Conservation (phyloP, 2,329 filamentous ascomycete species). For the Colletotrichum navitas region DNA sequence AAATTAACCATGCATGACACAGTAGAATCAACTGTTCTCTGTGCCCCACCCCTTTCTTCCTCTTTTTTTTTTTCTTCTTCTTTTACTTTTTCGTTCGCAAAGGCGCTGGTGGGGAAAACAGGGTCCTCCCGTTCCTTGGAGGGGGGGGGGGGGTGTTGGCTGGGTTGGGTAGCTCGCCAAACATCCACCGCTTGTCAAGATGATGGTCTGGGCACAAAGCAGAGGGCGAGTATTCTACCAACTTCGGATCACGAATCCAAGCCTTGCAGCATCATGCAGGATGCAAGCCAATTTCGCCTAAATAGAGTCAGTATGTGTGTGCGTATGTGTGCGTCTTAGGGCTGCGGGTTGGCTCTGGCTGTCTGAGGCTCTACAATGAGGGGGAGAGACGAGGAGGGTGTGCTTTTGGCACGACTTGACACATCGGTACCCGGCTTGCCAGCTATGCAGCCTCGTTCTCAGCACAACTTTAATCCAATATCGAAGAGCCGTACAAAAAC, state of each 20-base stretch:
- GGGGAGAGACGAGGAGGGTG: slow-evolving; percentile 6
- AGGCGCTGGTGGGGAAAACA: slow-evolving; percentile 22
- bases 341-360: slow-evolving; percentile 10
- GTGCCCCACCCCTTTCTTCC: not conserved
- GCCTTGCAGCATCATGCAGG: slow-evolving; percentile 24
- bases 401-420: not conserved
- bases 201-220: not conserved
- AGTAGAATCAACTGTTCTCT: slow-evolving; percentile 1
- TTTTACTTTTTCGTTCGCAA: slow-evolving; percentile 9
- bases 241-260: slow-evolving; percentile 7
- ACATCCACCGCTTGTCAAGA: slow-evolving; percentile 4
- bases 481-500: not conserved
- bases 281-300: not conserved
- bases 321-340: slow-evolving; percentile 12
- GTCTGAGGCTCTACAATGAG: slow-evolving; percentile 12
- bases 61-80: not conserved
- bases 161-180: not conserved
- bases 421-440: not conserved
- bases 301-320: not conserved
- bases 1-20: slow-evolving; percentile 6
- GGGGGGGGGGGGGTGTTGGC: not conserved
- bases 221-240: not conserved
- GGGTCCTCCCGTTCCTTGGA: slow-evolving; percentile 10
- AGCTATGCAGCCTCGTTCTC: slow-evolving; percentile 32
- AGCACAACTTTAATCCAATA: slow-evolving; percentile 18